Conservation (phyloP, 1,284 basidiomycete genomes). For the Paramarasmius palmivorus region DNA sequence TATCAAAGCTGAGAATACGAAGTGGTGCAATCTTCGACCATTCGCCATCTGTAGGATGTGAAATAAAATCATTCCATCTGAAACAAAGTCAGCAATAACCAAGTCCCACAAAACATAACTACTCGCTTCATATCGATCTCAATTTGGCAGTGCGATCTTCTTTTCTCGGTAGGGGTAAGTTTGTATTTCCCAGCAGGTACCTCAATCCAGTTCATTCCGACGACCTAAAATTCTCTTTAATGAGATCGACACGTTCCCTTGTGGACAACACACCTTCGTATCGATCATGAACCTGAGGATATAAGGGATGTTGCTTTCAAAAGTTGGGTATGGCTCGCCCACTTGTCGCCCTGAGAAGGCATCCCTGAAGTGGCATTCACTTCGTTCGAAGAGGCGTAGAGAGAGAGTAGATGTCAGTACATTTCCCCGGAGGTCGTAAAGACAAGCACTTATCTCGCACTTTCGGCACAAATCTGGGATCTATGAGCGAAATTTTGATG, state of each 20-base stretch:
- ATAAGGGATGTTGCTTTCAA: slow-evolving; percentile 91
- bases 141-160: slow-evolving; percentile 83
- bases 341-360: slow-evolving; percentile 52
- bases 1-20: slow-evolving; percentile 93
- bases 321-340: slow-evolving; percentile 62
- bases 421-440: slow-evolving; percentile 1
- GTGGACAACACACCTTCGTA: slow-evolving; percentile 60
- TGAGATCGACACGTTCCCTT: slow-evolving; percentile 8
- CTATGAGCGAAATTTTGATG: slow-evolving; percentile 77
- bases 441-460: slow-evolving; percentile 79
- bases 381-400: slow-evolving; percentile 84
- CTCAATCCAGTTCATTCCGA: slow-evolving; percentile 98
- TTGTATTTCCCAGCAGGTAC: slow-evolving; percentile 80
- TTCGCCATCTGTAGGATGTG: slow-evolving; percentile 85
- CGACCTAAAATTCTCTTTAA: slow-evolving; percentile 53
- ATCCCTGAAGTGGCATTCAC: slow-evolving; percentile 69
- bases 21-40: slow-evolving; percentile 92
- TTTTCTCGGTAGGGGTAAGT: slow-evolving; percentile 54
- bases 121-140: slow-evolving; percentile 77
- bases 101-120: background rate
- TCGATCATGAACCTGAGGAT: slow-evolving; percentile 96
- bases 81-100: slow-evolving; percentile 9
- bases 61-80: slow-evolving; percentile 83
- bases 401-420: slow-evolving; percentile 2
- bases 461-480: slow-evolving; percentile 79